These are phyloP conservation scores for Cyanodermella asteris DNA, from an alignment of 2,329 filamentous ascomycete species.

Conservation along the genomic window DNA sequence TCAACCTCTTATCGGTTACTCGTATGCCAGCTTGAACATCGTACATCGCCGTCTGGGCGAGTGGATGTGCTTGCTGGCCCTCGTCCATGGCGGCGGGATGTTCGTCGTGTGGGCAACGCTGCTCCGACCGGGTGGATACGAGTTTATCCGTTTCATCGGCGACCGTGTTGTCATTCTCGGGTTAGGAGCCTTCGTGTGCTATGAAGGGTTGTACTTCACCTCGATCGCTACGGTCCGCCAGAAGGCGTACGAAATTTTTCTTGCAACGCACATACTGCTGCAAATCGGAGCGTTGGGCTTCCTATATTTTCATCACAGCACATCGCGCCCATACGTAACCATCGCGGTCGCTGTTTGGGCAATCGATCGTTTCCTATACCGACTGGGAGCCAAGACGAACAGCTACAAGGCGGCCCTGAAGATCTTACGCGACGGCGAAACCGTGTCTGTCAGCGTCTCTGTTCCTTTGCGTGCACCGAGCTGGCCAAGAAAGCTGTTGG, in stretches of 20 bases:
- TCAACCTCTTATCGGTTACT: slow-evolving; percentile 36
- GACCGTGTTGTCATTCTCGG: slow-evolving; percentile 32
- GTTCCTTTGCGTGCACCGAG: slow-evolving; percentile 12
- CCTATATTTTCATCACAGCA: slow-evolving; percentile 37
- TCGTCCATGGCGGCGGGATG: slow-evolving; percentile 34
- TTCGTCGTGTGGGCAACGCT: slow-evolving; percentile 30
- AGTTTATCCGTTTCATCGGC: slow-evolving; percentile 28
- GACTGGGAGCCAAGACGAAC: slow-evolving; percentile 29
- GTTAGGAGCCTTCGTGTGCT: slow-evolving; percentile 31
- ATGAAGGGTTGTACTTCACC: slow-evolving; percentile 40
- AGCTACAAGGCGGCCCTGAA: slow-evolving; percentile 27
- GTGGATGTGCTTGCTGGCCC: slow-evolving; percentile 35
- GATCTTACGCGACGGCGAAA: slow-evolving; percentile 35
- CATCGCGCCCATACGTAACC: slow-evolving; percentile 29
- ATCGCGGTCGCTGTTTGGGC: slow-evolving; percentile 33
- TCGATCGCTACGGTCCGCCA: slow-evolving; percentile 37
- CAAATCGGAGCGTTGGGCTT: slow-evolving; percentile 33
- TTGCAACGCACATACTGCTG: slow-evolving; percentile 34
- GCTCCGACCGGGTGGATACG: slow-evolving; percentile 27
- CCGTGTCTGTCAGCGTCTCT: slow-evolving; percentile 20
- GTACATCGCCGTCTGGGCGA: slow-evolving; percentile 43
- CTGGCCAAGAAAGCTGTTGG: no score
- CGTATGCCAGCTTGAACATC: slow-evolving; percentile 44
- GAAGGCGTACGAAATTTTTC: slow-evolving; percentile 40
- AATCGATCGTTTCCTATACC: slow-evolving; percentile 34